Evolutionary conservation across 106 monocot species (phyloP), one percentile per base, ranked within the genome.

Genomic region (Allium sativum): DNA sequence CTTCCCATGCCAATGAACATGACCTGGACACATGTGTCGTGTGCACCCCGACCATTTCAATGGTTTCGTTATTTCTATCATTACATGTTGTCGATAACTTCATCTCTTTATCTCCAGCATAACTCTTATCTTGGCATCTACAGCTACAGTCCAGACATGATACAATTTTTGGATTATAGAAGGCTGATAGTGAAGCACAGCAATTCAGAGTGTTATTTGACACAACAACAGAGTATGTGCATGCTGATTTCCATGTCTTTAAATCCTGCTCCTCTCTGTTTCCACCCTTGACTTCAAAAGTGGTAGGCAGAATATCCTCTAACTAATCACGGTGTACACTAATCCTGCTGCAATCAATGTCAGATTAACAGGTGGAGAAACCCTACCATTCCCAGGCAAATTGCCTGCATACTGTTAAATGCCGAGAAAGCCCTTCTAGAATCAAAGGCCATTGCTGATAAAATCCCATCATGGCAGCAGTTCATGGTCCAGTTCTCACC

Each of bases 1-100:
- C 46, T 53, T 67, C 18, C 67, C 53, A 41, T 74, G 74, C 74
- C 74, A 74, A 42, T 68, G 67, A 12, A 67, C 67, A 6, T 45
- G 59, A 18, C 67, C 46, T 0, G 74, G 60, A 55, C 67, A 74
- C 67, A 67, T 68, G 45, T 74, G 67, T 18, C 54, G 67, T 0
- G 74, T 74, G 52, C 74, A 57, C n/a, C 12, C 9, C 54, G 0
- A 50, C n/a, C 45, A 11, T 22, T 5, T 21, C 6, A 7, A 56
- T 11, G 10, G 40, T 12, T 21, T 16, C 1, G 45, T 16, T 15
- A 9, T n/a, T 6, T n/a, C 18, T 21, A 18, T 15, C 53, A n/a
- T n/a, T n/a, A n/a, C n/a, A n/a, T n/a, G n/a, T n/a, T 45, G 0
- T 58, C 15, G 10, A 16, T 13, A 10, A 11, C 9, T 44, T 45